Evolutionary conservation across 148 eudicot species (phyloP).

Genomic region (Camellia granthamiana): DNA sequence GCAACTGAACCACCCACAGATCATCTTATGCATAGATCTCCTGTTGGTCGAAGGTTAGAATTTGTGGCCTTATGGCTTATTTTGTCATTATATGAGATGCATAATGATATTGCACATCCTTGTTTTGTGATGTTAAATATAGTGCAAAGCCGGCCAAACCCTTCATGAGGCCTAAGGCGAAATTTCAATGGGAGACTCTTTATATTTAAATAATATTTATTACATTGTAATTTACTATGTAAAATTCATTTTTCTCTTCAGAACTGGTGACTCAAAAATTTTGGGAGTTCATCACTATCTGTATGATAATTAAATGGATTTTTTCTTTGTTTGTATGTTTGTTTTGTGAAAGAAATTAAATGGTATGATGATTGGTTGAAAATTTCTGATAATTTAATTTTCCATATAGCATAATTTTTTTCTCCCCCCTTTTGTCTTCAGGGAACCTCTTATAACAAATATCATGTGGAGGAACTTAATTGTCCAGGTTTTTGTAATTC

Average conservation of each 20-base stretch:
- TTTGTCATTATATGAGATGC: not conserved
- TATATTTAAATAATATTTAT: too few relatives aligned
- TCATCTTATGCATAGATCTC: conserved; percentile 80
- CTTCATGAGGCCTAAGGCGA: too few relatives aligned
- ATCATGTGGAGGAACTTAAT: conserved; percentile 97
- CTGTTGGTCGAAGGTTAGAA: conserved; percentile 86
- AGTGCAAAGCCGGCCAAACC: not conserved
- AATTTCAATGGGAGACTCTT: too few relatives aligned
- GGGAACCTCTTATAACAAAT: conserved; percentile 97
- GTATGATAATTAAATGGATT: not conserved
- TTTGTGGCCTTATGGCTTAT: conserved; percentile 1
- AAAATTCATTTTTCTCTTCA: too few relatives aligned
- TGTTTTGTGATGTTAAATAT: not conserved
- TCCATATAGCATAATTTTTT: not conserved
- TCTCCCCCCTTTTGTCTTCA: conserved; percentile 25
- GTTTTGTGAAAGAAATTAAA: not conserved
- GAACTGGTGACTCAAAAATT: too few relatives aligned
- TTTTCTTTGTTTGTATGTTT: conserved; percentile 3
- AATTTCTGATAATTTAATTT: not conserved
- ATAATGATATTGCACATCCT: not conserved
- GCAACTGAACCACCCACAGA: conserved; percentile 98
- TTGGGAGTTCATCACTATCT: not conserved
- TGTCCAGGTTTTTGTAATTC: conserved; percentile 56
- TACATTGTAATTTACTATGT: too few relatives aligned
- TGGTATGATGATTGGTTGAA: not conserved